Evolutionary conservation across 441 rosid species (phyloP).

Genomic region (Biscutella auriculata): DNA sequence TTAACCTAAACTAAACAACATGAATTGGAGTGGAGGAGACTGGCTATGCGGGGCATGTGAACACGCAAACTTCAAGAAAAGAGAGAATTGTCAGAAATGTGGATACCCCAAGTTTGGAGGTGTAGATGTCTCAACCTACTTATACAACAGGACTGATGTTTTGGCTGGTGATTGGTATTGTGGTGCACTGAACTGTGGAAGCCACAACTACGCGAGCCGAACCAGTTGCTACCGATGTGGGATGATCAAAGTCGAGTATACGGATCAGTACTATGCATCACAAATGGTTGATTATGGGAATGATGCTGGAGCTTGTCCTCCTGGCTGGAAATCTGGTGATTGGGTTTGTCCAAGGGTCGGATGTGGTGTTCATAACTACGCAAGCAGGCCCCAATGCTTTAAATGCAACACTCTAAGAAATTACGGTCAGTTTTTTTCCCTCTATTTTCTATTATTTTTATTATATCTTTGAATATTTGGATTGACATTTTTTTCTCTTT

Average conservation of each 20-base stretch:
- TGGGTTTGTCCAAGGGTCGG: constrained; percentile 74
- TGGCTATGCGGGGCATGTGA: constrained; percentile 87
- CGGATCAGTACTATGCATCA: constrained; percentile 21
- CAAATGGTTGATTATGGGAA: constrained; percentile 27
- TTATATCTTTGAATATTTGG: neutral
- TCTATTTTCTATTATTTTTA: neutral
- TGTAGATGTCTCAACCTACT: constrained; percentile 51
- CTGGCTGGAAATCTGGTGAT: constrained; percentile 91
- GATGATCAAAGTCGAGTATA: constrained; percentile 34
- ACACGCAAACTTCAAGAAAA: constrained; percentile 71
- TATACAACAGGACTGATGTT: constrained; percentile 45
- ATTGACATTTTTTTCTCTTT: neutral
- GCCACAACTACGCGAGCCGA: constrained; percentile 79
- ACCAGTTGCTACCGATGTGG: constrained; percentile 60
- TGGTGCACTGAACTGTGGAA: constrained; percentile 53
- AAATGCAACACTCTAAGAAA: constrained; percentile 66
- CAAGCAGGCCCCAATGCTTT: constrained; percentile 68
- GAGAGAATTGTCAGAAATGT: constrained; percentile 71
- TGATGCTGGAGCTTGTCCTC: constrained; percentile 36
- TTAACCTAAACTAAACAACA: constrained; percentile 19
- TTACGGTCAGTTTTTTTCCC: constrained; percentile 30
- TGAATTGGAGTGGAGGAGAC: constrained; percentile 89
- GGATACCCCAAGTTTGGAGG: constrained; percentile 72
- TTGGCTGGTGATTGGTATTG: constrained; percentile 93
- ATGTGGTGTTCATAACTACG: constrained; percentile 81